Percentiles rank a stretch among this genome's conserved stretches.
phyloP scores from a whole-genome alignment of 2,329 filamentous ascomycete species.

The Fusarium bulbicola region DNA sequence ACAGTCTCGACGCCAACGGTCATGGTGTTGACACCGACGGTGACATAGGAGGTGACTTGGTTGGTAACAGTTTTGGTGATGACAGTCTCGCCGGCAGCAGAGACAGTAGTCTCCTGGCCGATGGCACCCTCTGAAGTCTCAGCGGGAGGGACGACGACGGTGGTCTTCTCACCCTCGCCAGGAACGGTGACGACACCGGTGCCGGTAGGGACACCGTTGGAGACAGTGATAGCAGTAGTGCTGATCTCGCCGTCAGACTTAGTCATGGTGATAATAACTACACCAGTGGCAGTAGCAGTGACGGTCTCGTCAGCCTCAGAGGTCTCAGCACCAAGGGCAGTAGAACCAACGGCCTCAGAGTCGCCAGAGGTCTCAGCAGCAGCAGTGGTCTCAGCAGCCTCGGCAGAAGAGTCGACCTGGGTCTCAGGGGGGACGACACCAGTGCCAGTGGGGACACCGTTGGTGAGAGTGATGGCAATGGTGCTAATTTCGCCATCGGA shows the following conservation, averaged over 20 bases:
- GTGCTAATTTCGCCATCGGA: slow-evolving; percentile 24
- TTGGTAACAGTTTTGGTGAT: slow-evolving; percentile 34
- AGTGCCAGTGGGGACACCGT: slow-evolving; percentile 25
- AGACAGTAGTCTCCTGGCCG: slow-evolving; percentile 11
- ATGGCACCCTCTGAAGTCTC: slow-evolving; percentile 11
- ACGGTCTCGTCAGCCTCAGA: slow-evolving; percentile 2
- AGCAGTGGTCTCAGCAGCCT: slow-evolving; percentile 2
- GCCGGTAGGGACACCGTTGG: slow-evolving; percentile 21
- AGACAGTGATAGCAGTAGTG: slow-evolving; percentile 22
- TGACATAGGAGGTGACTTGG: slow-evolving; percentile 25
- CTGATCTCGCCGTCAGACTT: slow-evolving; percentile 30
- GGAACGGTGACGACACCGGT: slow-evolving; percentile 16
- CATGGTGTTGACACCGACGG: slow-evolving; percentile 14
- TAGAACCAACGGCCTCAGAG: not conserved
- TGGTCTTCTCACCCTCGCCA: slow-evolving; percentile 8
- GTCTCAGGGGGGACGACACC: slow-evolving; percentile 13
- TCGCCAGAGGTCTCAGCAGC: not conserved
- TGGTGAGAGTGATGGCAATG: slow-evolving; percentile 22
- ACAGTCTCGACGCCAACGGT: slow-evolving; percentile 31
- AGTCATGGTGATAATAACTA: slow-evolving; percentile 29
- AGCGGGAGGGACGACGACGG: not conserved
- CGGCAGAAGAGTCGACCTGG: not conserved
- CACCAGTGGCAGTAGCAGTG: slow-evolving; percentile 6
- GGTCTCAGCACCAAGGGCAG: slow-evolving; percentile 14
- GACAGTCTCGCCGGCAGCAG: slow-evolving; percentile 13